Conservation (phyloP, 2,329 filamentous ascomycete genomes). For the Talaromyces funiculosus region DNA sequence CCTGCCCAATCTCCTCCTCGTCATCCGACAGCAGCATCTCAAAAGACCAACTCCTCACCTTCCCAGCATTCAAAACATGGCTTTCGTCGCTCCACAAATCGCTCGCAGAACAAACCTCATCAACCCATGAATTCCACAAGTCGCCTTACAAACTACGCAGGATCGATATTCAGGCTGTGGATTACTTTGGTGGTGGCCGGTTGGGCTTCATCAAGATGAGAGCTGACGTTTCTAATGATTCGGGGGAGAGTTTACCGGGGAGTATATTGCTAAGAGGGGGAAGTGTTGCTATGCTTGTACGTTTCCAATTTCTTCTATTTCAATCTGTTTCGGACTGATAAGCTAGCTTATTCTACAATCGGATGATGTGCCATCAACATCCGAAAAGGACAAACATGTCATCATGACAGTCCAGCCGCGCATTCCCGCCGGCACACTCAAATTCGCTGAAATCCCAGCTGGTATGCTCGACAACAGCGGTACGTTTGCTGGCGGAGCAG, state of each 20-base stretch:
- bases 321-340: neutral
- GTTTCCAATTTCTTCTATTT: too few species aligned
- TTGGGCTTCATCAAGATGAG: conserved; percentile 55
- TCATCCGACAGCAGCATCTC: conserved; percentile 34
- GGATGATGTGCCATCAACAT: conserved; percentile 38
- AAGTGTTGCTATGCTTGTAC: conserved; percentile 53
- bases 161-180: conserved; percentile 51
- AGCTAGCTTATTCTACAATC: conserved; percentile 51
- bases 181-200: conserved; percentile 46
- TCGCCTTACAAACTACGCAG: conserved; percentile 47
- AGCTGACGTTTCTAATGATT: conserved; percentile 48
- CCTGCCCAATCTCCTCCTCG: conserved; percentile 22
- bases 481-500: conserved; percentile 50
- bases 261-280: conserved; percentile 55
- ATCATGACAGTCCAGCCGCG: conserved; percentile 54
- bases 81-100: conserved; percentile 46
- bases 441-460: conserved; percentile 53
- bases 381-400: conserved; percentile 43
- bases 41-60: conserved; percentile 42
- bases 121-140: conserved; percentile 47
- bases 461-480: conserved; percentile 56
- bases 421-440: conserved; percentile 51
- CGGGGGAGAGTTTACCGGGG: conserved; percentile 49
- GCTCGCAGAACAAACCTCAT: conserved; percentile 41
- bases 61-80: conserved; percentile 54